Percentiles rank a stretch among this genome's conserved stretches.
phyloP scores from a whole-genome alignment of 768 basidiomycete genomes.

The Glaciozyma martinii region DNA sequence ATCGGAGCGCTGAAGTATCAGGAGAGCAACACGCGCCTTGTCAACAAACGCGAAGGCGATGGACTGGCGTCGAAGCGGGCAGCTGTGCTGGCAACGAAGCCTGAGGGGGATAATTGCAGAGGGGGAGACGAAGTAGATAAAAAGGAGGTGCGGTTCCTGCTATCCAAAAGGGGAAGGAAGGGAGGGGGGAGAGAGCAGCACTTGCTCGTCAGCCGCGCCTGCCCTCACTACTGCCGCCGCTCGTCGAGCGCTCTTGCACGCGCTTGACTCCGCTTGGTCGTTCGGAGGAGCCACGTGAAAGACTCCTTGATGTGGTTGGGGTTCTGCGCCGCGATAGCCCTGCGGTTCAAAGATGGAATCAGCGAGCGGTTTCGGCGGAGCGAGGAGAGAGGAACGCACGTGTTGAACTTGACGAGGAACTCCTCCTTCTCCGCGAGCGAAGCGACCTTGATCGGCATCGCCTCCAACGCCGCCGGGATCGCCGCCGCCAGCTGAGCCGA shows the following conservation, averaged over 20 bases:
- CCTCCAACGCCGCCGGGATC: slow-evolving; percentile 62
- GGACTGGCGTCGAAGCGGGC: too few relatives aligned
- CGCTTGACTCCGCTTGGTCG: slow-evolving; percentile 25
- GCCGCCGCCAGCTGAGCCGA: slow-evolving; percentile 59
- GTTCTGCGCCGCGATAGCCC: slow-evolving; percentile 56
- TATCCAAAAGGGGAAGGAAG: too few relatives aligned
- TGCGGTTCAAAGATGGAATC: slow-evolving; percentile 35
- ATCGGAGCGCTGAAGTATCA: too few relatives aligned
- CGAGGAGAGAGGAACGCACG: slow-evolving; percentile 48
- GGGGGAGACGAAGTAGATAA: too few relatives aligned
- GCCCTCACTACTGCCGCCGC: slow-evolving; percentile 3
- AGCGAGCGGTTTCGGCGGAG: not conserved
- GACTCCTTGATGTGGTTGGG: slow-evolving; percentile 76
- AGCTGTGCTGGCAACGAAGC: too few relatives aligned
- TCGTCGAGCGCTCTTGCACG: slow-evolving; percentile 18
- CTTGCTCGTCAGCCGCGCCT: too few relatives aligned
- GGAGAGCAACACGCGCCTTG: too few relatives aligned
- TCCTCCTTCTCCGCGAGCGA: slow-evolving; percentile 51
- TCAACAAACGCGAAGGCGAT: too few relatives aligned
- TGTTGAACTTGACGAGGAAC: slow-evolving; percentile 65
- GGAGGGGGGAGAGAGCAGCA: too few relatives aligned
- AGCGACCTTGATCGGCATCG: slow-evolving; percentile 47
- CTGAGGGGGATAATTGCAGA: too few relatives aligned
- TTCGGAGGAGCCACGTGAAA: slow-evolving; percentile 40
- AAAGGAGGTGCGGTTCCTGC: too few relatives aligned